Conservation (phyloP, 805 yeast genomes). For the Monosporozyma yasuniensis region DNA sequence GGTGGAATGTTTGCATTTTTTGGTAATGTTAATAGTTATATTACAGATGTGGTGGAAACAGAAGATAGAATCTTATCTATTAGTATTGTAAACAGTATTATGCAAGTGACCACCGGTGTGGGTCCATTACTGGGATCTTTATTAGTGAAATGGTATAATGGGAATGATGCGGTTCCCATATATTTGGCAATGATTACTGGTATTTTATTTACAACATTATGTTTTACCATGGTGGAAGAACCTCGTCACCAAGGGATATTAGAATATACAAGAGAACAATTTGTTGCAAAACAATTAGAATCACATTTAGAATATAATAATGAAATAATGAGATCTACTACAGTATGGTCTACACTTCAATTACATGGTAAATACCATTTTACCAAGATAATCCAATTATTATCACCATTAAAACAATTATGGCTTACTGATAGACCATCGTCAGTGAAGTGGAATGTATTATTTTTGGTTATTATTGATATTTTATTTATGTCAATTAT, state of each 20-base stretch:
- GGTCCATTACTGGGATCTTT: conserved; percentile 58
- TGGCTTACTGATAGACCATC: conserved; percentile 36
- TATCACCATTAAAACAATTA: conserved; percentile 45
- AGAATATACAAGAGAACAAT: background rate
- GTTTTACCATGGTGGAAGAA: conserved; percentile 45
- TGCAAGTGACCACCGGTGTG: conserved; percentile 50
- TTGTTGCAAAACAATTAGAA: conserved; percentile 3
- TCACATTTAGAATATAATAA: background rate
- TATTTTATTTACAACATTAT: conserved; percentile 29
- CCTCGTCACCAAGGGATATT: conserved; percentile 42
- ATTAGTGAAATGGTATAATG: conserved; percentile 22
- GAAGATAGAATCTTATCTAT: conserved; percentile 47
- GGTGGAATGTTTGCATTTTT: conserved; percentile 55
- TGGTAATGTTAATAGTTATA: conserved; percentile 57
- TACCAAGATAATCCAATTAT: conserved; percentile 18
- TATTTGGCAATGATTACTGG: conserved; percentile 24
- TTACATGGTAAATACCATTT: conserved; percentile 9
- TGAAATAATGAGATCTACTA: background rate
- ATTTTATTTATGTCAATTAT: conserved; percentile 34
- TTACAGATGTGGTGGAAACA: conserved; percentile 64
- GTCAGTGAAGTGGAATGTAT: conserved; percentile 38
- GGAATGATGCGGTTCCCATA: conserved; percentile 28
- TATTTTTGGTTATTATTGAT: conserved; percentile 43
- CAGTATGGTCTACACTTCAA: background rate
- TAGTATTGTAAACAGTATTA: conserved; percentile 50